Evolutionary conservation across 192 early-diverging fungal genomes (phyloP).

Genomic region (Coemansia furcata): DNA sequence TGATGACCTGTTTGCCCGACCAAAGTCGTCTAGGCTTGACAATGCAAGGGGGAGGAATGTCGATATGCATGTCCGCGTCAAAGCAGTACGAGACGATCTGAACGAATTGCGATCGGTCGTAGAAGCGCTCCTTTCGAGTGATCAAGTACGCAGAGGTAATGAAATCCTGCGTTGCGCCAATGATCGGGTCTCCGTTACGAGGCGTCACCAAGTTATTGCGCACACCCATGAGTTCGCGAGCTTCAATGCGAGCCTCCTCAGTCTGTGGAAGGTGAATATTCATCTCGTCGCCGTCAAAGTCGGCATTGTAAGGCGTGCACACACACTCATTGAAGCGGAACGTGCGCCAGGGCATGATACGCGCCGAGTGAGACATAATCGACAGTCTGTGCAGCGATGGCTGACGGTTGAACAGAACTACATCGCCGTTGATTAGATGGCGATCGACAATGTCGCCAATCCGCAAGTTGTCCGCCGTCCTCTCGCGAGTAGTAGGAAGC

Average conservation of each 20-base stretch:
- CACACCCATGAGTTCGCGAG: constrained; percentile 93
- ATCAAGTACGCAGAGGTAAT: constrained; percentile 94
- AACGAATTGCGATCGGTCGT: constrained; percentile 87
- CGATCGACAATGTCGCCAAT: constrained; percentile 93
- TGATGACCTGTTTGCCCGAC: constrained; percentile 97
- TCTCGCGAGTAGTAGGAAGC: constrained; percentile 70
- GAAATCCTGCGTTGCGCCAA: constrained; percentile 99
- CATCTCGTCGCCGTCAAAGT: constrained; percentile 99
- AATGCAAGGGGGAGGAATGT: constrained; percentile 92
- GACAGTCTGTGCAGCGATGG: constrained; percentile 95
- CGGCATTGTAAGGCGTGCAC: constrained; percentile 99
- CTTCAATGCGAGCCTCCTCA: constrained; percentile 96
- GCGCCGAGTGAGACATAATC: constrained; percentile 95
- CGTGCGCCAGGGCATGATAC: constrained; percentile 92
- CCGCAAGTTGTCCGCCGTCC: constrained; percentile 68
- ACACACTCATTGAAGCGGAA: constrained; percentile 99
- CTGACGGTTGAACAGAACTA: constrained; percentile 98
- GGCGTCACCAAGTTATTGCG: constrained; percentile 98
- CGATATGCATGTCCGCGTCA: constrained; percentile 79
- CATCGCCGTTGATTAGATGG: constrained; percentile 91
- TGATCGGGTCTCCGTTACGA: constrained; percentile 95
- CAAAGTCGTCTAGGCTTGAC: constrained; percentile 86
- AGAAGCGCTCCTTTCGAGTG: constrained; percentile 92
- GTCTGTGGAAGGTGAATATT: constrained; percentile 99
- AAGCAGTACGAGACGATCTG: constrained; percentile 92